These are phyloP conservation scores for Imleria badia DNA, from an alignment of 768 basidiomycete species.

Conservation along the genomic window DNA sequence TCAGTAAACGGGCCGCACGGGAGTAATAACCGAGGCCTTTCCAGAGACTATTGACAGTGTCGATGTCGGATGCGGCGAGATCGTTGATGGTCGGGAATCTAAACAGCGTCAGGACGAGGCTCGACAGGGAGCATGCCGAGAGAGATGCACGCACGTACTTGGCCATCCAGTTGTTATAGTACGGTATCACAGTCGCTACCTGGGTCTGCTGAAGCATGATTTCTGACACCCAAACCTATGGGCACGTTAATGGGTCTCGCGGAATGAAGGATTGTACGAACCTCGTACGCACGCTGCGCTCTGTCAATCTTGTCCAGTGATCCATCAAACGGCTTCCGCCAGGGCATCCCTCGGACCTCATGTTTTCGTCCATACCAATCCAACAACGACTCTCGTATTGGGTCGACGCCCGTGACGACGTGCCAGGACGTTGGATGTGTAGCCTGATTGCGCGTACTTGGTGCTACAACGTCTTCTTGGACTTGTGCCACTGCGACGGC, in stretches of 20 bases:
- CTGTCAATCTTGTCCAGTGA: conserved; percentile 54
- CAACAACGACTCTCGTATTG: conserved; percentile 51
- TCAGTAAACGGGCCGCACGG: conserved; percentile 76
- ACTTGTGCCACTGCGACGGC: neutral
- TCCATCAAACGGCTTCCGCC: conserved; percentile 74
- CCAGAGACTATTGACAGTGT: conserved; percentile 88
- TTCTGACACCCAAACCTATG: conserved; percentile 85
- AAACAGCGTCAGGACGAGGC: neutral
- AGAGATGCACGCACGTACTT: conserved; percentile 45
- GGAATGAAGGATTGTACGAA: conserved; percentile 31
- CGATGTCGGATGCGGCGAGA: conserved; percentile 70
- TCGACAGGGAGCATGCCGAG: neutral
- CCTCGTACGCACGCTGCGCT: conserved; percentile 91
- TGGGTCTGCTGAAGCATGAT: conserved; percentile 98
- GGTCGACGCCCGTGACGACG: conserved; percentile 37
- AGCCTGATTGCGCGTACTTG: neutral
- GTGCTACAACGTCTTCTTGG: neutral
- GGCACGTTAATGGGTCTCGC: neutral
- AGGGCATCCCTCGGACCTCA: conserved; percentile 81
- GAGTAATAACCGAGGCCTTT: conserved; percentile 92
- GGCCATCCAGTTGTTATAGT: conserved; percentile 86
- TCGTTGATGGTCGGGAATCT: conserved; percentile 83
- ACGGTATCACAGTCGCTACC: conserved; percentile 90
- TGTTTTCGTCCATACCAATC: conserved; percentile 73
- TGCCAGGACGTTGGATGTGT: conserved; percentile 51